Conservation (phyloP, 1,284 basidiomycete species). For the Anthracocystis setariae region DNA sequence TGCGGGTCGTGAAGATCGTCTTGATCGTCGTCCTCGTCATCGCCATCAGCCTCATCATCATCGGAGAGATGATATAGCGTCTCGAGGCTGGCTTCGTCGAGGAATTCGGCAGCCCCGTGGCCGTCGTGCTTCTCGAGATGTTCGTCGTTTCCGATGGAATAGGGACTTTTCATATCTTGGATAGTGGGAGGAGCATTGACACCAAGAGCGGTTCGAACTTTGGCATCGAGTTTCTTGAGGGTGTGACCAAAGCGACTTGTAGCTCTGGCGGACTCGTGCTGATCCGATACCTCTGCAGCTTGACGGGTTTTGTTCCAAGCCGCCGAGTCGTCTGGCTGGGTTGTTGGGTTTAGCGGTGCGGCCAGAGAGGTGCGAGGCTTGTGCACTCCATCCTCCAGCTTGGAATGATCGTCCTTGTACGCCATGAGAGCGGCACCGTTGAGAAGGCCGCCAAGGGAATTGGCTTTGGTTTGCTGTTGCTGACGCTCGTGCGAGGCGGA, state of each 20-base stretch:
- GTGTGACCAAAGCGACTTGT: conserved; percentile 19
- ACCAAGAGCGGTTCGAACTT: conserved; percentile 23
- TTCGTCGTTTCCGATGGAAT: conserved; percentile 38
- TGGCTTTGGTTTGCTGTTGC: conserved; percentile 10
- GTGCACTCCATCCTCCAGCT: conserved; percentile 9
- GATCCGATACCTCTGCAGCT: conserved; percentile 27
- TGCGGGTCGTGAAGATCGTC: conserved; percentile 9
- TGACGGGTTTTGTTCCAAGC: conserved; percentile 27
- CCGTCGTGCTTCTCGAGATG: conserved; percentile 23
- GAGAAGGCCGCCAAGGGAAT: conserved; percentile 24
- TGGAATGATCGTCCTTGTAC: conserved; percentile 23
- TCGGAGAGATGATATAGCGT: conserved; percentile 33
- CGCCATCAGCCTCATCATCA: conserved; percentile 31
- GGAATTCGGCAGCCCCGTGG: conserved; percentile 28
- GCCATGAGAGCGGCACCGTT: conserved; percentile 40
- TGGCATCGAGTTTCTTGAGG: conserved; percentile 39
- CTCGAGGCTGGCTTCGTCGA: conserved; percentile 42
- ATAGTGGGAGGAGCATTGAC: conserved; percentile 37
- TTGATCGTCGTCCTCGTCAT: conserved; percentile 21
- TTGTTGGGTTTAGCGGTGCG: neutral
- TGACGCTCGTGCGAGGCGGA: neutral
- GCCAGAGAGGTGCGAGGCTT: neutral
- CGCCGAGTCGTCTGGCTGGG: conserved; percentile 10
- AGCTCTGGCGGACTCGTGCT: conserved; percentile 15
- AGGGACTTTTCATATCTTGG: conserved; percentile 29